Conservation (phyloP, 148 eudicot species). For the Camellia lanceoleosa region DNA sequence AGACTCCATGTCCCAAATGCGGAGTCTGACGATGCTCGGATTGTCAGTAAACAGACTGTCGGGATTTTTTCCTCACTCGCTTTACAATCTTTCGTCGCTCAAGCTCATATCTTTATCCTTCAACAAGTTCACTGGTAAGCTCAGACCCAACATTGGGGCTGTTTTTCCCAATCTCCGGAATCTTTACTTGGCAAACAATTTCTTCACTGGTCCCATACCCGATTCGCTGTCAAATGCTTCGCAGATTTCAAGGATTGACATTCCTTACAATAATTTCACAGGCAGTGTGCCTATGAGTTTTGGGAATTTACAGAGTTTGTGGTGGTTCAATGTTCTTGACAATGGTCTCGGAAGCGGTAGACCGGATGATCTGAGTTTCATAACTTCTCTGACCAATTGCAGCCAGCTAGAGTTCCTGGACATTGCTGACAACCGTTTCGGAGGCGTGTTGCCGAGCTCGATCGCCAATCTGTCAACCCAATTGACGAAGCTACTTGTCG, state of each 20-base stretch:
- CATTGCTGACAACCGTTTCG: conserved; percentile 24
- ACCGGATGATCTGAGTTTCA: conserved; percentile 24
- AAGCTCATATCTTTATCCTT: not conserved
- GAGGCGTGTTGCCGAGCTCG: conserved; percentile 23
- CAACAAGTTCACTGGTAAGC: conserved; percentile 14
- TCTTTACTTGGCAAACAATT: conserved; percentile 2
- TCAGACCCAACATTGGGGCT: conserved; percentile 19
- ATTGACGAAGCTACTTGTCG: conserved; percentile 19
- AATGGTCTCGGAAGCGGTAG: conserved; percentile 26
- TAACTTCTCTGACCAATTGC: conserved; percentile 31
- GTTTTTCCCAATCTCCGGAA: conserved; percentile 17
- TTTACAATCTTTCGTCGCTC: conserved; percentile 22
- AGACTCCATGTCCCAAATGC: conserved; percentile 4
- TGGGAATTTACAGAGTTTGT: conserved; percentile 20
- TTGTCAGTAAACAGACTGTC: conserved; percentile 9
- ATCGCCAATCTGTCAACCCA: conserved; percentile 34
- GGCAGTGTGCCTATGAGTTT: conserved; percentile 27
- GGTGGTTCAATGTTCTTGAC: conserved; percentile 20
- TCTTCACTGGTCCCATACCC: conserved; percentile 12
- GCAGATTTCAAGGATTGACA: conserved; percentile 1
- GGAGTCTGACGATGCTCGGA: conserved; percentile 10
- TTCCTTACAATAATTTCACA: conserved; percentile 22
- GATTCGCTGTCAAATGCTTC: conserved; percentile 23
- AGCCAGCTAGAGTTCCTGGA: conserved; percentile 23
- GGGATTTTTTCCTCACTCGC: conserved; percentile 19